Evolutionary conservation across 352 stramenopile species (phyloP).

Genomic region (Globisporangium perplexum): DNA sequence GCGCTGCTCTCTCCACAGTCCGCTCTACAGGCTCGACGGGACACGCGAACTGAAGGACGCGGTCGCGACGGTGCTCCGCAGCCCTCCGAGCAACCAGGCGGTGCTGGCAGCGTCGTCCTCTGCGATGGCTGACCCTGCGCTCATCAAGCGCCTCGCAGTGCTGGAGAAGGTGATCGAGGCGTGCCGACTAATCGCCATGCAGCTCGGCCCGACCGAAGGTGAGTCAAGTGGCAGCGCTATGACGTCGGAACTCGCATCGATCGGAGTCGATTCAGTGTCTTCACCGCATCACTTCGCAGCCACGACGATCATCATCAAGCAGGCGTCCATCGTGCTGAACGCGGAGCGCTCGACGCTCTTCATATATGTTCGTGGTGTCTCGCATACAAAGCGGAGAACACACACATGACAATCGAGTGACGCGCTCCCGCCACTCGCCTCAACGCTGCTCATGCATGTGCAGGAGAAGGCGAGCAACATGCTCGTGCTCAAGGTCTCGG

Average conservation of each 20-base stretch:
- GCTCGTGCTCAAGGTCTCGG: constrained; percentile 82
- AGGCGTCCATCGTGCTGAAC: constrained; percentile 84
- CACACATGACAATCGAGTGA: neutral
- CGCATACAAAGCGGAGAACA: neutral
- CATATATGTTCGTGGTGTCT: constrained; percentile 49
- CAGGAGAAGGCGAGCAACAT: constrained; percentile 70
- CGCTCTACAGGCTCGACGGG: neutral
- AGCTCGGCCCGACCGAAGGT: constrained; percentile 69
- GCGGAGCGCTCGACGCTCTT: constrained; percentile 89
- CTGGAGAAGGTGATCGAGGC: constrained; percentile 78
- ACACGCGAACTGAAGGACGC: neutral
- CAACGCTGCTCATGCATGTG: neutral
- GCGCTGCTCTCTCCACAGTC: neutral
- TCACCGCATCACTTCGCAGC: constrained; percentile 22
- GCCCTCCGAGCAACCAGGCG: constrained; percentile 7
- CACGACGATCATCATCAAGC: constrained; percentile 81
- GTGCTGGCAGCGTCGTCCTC: constrained; percentile 4
- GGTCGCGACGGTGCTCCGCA: neutral
- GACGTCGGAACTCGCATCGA: neutral
- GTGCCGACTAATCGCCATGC: constrained; percentile 75
- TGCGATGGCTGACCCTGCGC: constrained; percentile 21
- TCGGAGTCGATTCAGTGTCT: neutral
- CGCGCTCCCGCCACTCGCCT: neutral
- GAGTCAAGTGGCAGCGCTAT: neutral
- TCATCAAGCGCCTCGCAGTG: constrained; percentile 52